Evolutionary conservation across 768 basidiomycete species (phyloP), one percentile per base, ranked within the genome.

Genomic region (Mycena galericulata): DNA sequence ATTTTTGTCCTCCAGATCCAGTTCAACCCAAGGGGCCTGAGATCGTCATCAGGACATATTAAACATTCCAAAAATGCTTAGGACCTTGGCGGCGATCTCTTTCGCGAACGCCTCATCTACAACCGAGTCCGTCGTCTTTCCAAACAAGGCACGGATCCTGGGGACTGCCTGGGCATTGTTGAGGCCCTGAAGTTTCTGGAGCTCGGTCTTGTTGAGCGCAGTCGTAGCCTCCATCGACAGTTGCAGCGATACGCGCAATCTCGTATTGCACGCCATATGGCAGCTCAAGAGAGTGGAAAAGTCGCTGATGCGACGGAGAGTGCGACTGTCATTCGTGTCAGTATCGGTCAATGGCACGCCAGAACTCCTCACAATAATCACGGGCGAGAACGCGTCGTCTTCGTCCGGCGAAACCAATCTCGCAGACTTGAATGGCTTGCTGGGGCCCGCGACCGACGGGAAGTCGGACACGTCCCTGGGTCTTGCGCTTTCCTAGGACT

Each of bases 1-100:
- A 7, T 79, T 78, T 1, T 74, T 69, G 38, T 87, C 84, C 72
- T 93, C 91, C 6, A 71, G 76, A 70, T 92, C 90, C 4, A 92
- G 77, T 73, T 92, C 89, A 46, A 74, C 73, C 90, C 90, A 93
- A 0, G 90, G 89, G 15, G 83, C 81, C 90, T 92, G 50, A 18
- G 62, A 32, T 50, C 14, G n/a, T n/a, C 14, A 53, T 65, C 27
- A 40, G 17, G 47, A 41, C 22, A 54, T 60, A 58, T 38, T 34
- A n/a, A 57, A 49, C 12, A 29, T 43, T 47, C 17, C 18, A 56
- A 14, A 15, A 67, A 41, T 3, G n/a, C 40, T 40, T 47, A 46
- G 29, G 49, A 80, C 83, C 68, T 74, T 81, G 14, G 79, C 76
- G 26, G 78, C 77, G 12, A 71, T 64, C 65, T 84, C 83, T 56